phyloP scores from a whole-genome alignment of 2,329 filamentous ascomycete genomes.

The Epichloe brachyelytri region DNA sequence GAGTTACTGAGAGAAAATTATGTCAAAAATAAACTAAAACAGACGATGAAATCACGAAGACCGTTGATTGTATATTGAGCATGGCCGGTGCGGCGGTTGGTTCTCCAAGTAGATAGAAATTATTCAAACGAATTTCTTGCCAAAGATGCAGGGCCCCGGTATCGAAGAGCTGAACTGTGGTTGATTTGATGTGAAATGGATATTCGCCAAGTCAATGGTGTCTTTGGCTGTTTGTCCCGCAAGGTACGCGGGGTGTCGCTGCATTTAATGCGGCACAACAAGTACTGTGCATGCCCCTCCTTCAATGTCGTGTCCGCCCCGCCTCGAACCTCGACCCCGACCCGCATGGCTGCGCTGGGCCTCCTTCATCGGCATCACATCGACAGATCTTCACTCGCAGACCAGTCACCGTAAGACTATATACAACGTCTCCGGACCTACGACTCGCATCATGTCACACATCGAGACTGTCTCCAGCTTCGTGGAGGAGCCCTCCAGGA shows the following conservation, averaged over 20 bases:
- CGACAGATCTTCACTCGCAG: neutral
- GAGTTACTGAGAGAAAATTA: slow-evolving; percentile 36
- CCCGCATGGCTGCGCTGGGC: neutral
- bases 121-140: neutral
- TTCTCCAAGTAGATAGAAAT: neutral
- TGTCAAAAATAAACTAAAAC: neutral
- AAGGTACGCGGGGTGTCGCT: neutral
- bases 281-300: neutral
- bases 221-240: neutral
- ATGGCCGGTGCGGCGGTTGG: neutral
- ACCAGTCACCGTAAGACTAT: neutral
- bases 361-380: neutral
- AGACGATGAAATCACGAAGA: neutral
- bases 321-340: slow-evolving; percentile 7
- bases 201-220: neutral
- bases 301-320: slow-evolving; percentile 9
- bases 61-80: slow-evolving; percentile 1
- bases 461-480: slow-evolving; percentile 57
- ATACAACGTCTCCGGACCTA: neutral
- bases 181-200: neutral
- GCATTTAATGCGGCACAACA: neutral
- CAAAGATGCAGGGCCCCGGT: too few species aligned
- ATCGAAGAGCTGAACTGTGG: too few species aligned
- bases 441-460: slow-evolving; percentile 21
- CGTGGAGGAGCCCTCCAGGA: slow-evolving; percentile 83